Evolutionary conservation across 441 rosid genomes (phyloP).

Genomic region (Pelargonium myrrhifolium): DNA sequence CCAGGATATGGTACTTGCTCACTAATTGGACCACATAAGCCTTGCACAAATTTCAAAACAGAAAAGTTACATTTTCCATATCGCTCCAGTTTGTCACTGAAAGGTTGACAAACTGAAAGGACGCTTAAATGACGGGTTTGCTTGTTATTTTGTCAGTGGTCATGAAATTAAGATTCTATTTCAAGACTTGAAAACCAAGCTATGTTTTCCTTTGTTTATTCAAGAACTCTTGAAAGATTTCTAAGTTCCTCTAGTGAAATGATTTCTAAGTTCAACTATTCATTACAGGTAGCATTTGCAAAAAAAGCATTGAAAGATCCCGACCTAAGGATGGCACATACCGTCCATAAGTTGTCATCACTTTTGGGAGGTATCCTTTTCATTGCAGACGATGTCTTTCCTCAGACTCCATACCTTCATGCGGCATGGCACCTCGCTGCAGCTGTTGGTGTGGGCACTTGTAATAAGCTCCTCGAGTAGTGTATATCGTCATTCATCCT

Average conservation of each 20-base stretch:
- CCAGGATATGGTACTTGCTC: not conserved
- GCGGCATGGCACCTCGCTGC: slow-evolving; percentile 99
- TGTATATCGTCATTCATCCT: slow-evolving; percentile 10
- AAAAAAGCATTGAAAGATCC: slow-evolving; percentile 73
- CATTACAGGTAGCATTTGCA: slow-evolving; percentile 70
- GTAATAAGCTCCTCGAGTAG: slow-evolving; percentile 85
- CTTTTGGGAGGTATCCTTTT: slow-evolving; percentile 72
- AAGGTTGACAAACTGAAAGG: not conserved
- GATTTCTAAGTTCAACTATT: not conserved
- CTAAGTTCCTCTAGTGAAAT: not conserved
- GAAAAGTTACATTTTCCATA: not conserved
- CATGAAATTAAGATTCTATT: not conserved
- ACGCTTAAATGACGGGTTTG: not conserved
- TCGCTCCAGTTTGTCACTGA: not conserved
- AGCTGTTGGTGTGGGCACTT: slow-evolving; percentile 82
- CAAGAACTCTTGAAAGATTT: not conserved
- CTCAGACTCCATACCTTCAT: slow-evolving; percentile 68
- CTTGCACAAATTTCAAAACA: not conserved
- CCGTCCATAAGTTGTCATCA: slow-evolving; percentile 78
- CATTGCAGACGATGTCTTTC: slow-evolving; percentile 79
- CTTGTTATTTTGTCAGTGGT: not conserved
- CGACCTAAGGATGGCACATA: slow-evolving; percentile 60
- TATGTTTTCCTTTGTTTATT: not conserved
- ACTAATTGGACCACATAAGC: not conserved
- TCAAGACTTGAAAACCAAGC: not conserved